Percentiles rank a stretch among this genome's conserved stretches.
Conservation (phyloP, 2,329 filamentous ascomycete species). For the Hortaea werneckii region DNA sequence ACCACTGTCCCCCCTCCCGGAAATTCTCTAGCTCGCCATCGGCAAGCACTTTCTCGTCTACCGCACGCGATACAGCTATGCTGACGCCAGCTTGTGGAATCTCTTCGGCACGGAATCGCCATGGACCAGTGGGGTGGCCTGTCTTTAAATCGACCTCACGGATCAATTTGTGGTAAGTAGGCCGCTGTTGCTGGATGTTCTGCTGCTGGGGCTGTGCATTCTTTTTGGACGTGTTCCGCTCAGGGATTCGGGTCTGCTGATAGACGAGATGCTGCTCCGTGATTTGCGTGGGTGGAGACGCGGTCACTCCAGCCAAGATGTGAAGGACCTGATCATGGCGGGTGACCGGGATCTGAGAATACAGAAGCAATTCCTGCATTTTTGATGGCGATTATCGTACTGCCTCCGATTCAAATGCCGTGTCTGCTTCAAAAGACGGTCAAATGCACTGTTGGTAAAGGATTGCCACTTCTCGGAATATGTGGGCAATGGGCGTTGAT, state of each 20-base stretch:
- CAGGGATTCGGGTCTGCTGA: conserved; percentile 36
- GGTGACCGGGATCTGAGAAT: conserved; percentile 46
- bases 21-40: conserved; percentile 32
- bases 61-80: conserved; percentile 43
- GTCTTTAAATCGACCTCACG: conserved; percentile 8
- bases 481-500: too few species aligned
- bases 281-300: conserved; percentile 48
- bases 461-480: too few species aligned
- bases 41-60: conserved; percentile 38
- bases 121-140: conserved; percentile 7
- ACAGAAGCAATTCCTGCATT: conserved; percentile 56
- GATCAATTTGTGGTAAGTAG: conserved; percentile 14
- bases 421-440: too few species aligned
- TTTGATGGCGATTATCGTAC: background rate
- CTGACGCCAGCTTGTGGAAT: conserved; percentile 41
- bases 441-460: too few species aligned
- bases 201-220: conserved; percentile 3
- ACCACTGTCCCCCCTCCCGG: conserved; percentile 9
- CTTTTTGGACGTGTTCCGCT: conserved; percentile 12
- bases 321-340: conserved; percentile 52
- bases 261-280: conserved; percentile 49
- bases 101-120: conserved; percentile 18
- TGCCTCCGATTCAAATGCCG: background rate
- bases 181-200: conserved; percentile 8
- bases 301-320: conserved; percentile 51